Evolutionary conservation across 768 basidiomycete genomes (phyloP), one percentile per base, ranked within the genome.

Genomic region (Termitomyces sp.): DNA sequence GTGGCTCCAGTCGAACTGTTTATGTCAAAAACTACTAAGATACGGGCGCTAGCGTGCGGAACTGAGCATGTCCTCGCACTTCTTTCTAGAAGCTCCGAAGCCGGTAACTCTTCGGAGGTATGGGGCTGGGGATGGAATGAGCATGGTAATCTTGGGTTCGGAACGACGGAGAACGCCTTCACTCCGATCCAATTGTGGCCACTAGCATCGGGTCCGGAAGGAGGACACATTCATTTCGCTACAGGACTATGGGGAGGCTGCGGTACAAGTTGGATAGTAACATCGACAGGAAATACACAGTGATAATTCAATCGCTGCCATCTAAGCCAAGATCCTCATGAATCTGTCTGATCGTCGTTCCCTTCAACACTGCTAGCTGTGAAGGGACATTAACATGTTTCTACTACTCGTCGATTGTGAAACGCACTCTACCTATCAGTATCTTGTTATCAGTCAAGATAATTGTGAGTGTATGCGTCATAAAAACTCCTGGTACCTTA

Each of bases 91-190:
- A 25, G 35, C 35, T 14, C 28, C 43, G 44, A 46, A 46, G 14
- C 52, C 44, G 46, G 43, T 5, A 23, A 52, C 8, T 49, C 46
- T 34, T 9, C 49, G 1, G 79, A 81, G 60, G 79, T 94, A 0
- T 90, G 84, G 82, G 90, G 84, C 0, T 97, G 95, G 91, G 96
- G 96, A 0, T 98, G 96, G 95, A 98, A 98, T 68, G 96, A 98
- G 69, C 96, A 98, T 67, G 96, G 96, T 7, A 98, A 97, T 69
- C 75, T 98, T 27, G 94, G 91, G 0, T 65, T 83, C 23, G 87
- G 85, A 0, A 73, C 77, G 35, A 82, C 81, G 4, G 71, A 76
- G 3, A 86, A 94, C 62, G 69, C 81, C 9, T 58, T 63, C 7
- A 27, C 65, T 16, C 86, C 88, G 16, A 67, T 72, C 11, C 79